Evolutionary conservation across 306 rosid genomes (phyloP).

Genomic region (Ochetophila trinervis): DNA sequence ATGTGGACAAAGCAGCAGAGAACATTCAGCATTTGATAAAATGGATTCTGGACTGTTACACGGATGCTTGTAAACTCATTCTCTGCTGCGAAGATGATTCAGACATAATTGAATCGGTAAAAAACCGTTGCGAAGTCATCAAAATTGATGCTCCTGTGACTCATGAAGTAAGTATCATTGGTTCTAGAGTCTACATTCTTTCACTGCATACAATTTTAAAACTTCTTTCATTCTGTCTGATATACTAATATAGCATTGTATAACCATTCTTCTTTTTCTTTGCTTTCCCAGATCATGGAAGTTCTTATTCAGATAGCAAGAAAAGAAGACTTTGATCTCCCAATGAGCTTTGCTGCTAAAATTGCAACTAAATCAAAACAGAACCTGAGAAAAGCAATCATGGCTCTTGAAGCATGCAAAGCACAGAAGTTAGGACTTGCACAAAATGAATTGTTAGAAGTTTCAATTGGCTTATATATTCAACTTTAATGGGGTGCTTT

Average conservation of each 20-base stretch:
- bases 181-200: background rate
- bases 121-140: constrained; percentile 51
- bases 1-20: constrained; percentile 64
- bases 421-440: constrained; percentile 65
- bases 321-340: constrained; percentile 62
- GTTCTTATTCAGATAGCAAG: constrained; percentile 68
- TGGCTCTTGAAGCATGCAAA: constrained; percentile 91
- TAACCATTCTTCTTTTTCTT: background rate
- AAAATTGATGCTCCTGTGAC: constrained; percentile 58
- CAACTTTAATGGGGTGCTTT: constrained; percentile 24
- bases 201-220: too few species aligned
- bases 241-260: too few species aligned
- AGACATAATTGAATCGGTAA: constrained; percentile 51
- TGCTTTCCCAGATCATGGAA: constrained; percentile 51
- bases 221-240: too few species aligned
- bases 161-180: constrained; percentile 57
- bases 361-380: constrained; percentile 75
- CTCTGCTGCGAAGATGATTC: constrained; percentile 73
- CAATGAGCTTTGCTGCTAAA: constrained; percentile 63
- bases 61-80: constrained; percentile 64
- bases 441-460: constrained; percentile 1
- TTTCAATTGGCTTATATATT: background rate
- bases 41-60: constrained; percentile 81
- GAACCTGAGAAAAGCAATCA: constrained; percentile 76
- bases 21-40: constrained; percentile 74